These are phyloP conservation scores for Arthroderma sp. DNA, from an alignment of 2,329 filamentous ascomycete species.

Conservation along the genomic window DNA sequence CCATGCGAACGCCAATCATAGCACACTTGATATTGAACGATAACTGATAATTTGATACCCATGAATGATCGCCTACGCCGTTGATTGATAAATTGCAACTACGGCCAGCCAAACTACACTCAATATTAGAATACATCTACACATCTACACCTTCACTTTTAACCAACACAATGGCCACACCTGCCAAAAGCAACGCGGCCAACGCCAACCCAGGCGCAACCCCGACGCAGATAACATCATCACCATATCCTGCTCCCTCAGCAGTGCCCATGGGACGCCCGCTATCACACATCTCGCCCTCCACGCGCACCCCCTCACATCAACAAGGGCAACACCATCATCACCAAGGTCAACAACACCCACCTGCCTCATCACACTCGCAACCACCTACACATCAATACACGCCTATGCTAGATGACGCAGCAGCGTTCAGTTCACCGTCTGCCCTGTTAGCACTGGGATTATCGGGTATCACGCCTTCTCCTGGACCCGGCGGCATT, in stretches of 20 bases:
- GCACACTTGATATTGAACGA: too few species aligned
- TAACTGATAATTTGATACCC: not conserved
- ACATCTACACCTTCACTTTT: not conserved
- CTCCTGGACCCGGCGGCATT: slow-evolving; percentile 25
- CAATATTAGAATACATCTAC: not conserved
- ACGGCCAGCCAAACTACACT: not conserved
- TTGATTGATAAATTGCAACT: too few species aligned
- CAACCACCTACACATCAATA: slow-evolving; percentile 20
- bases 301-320: slow-evolving; percentile 33
- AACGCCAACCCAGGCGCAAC: slow-evolving; percentile 33
- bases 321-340: slow-evolving; percentile 21
- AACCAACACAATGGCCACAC: slow-evolving; percentile 31
- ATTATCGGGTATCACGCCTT: slow-evolving; percentile 32
- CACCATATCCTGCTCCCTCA: slow-evolving; percentile 28
- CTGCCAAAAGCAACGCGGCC: slow-evolving; percentile 22
- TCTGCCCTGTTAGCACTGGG: slow-evolving; percentile 36
- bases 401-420: slow-evolving; percentile 25
- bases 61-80: not conserved
- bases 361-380: slow-evolving; percentile 35
- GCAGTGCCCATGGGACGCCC: slow-evolving; percentile 30
- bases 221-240: slow-evolving; percentile 34
- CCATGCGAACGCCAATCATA: too few species aligned
- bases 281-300: slow-evolving; percentile 36
- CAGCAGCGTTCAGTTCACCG: slow-evolving; percentile 35
- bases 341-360: slow-evolving; percentile 30